These are phyloP conservation scores for Penicillium salamii DNA, from an alignment of 495 filamentous ascomycete genomes.

Conservation along the genomic window DNA sequence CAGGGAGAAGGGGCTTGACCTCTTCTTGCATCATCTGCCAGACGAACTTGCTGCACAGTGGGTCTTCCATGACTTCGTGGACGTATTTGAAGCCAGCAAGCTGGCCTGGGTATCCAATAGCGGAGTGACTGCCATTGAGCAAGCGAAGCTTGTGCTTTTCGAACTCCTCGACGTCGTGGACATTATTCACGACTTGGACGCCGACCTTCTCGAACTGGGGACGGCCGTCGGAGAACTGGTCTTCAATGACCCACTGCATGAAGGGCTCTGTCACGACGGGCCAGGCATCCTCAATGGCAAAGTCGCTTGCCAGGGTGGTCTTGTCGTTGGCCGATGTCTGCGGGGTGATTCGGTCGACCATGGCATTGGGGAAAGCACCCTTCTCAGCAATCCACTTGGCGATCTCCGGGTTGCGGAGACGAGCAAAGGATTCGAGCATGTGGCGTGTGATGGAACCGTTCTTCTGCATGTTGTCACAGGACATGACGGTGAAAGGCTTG, in stretches of 20 bases:
- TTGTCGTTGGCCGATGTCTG: conserved; percentile 42
- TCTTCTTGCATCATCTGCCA: conserved; percentile 52
- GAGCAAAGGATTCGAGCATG: conserved; percentile 48
- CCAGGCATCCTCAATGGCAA: conserved; percentile 45
- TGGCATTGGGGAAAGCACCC: conserved; percentile 47
- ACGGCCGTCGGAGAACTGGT: conserved; percentile 46
- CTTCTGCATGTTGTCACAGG: conserved; percentile 53
- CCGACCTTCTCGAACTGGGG: conserved; percentile 47
- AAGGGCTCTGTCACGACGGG: conserved; percentile 50
- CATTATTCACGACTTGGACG: conserved; percentile 45
- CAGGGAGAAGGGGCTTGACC: conserved; percentile 43
- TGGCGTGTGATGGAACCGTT: conserved; percentile 48
- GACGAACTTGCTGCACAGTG: conserved; percentile 36
- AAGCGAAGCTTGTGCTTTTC: conserved; percentile 51
- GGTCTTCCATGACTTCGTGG: conserved; percentile 46
- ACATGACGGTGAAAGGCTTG: conserved; percentile 49
- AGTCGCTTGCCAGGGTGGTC: conserved; percentile 29
- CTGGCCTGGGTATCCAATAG: conserved; percentile 44
- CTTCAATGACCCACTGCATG: conserved; percentile 50
- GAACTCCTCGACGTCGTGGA: conserved; percentile 44
- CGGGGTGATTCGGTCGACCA: conserved; percentile 51
- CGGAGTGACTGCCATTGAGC: conserved; percentile 47
- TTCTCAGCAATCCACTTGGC: conserved; percentile 44
- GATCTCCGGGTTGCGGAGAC: conserved; percentile 36
- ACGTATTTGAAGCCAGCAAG: conserved; percentile 46